phyloP scores from a whole-genome alignment of 2,329 filamentous ascomycete species.

The Neofusicoccum parvum region DNA sequence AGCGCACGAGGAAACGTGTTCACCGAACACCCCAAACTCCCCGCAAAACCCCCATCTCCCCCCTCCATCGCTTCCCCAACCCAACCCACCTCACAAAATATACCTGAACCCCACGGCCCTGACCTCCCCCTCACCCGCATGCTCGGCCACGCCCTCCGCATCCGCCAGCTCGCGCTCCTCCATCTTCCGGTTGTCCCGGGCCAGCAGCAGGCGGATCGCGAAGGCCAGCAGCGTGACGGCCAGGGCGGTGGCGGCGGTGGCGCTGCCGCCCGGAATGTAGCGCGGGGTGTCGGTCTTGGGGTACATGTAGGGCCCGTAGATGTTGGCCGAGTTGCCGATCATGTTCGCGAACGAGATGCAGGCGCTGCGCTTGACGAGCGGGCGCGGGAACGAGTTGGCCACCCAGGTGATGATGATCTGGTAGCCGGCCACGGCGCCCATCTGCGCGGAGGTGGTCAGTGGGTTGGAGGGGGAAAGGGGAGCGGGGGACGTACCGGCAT shows the following conservation, averaged over 20 bases:
- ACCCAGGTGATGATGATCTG: slow-evolving; percentile 39
- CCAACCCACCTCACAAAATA: neutral
- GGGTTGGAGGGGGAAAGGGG: neutral
- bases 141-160: neutral
- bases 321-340: slow-evolving; percentile 38
- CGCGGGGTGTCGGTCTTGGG: slow-evolving; percentile 36
- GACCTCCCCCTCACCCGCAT: neutral
- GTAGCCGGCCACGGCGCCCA: slow-evolving; percentile 31
- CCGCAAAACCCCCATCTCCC: too few relatives aligned
- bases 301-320: slow-evolving; percentile 41
- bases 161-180: slow-evolving; percentile 26
- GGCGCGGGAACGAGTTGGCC: slow-evolving; percentile 35
- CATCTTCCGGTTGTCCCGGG: slow-evolving; percentile 39
- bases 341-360: slow-evolving; percentile 36
- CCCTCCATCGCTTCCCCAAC: too few relatives aligned
- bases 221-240: slow-evolving; percentile 39
- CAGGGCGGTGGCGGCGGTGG: slow-evolving; percentile 39
- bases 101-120: slow-evolving; percentile 20
- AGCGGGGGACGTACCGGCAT: slow-evolving; percentile 53
- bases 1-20: too few relatives aligned
- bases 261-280: slow-evolving; percentile 41
- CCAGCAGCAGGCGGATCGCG: slow-evolving; percentile 36
- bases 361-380: slow-evolving; percentile 37
- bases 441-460: neutral
- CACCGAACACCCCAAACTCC: too few relatives aligned